A percentile compares a stretch with the other conserved stretches of the same genome.
These are phyloP conservation scores for Tolypocladium capitatum DNA, from an alignment of 2,329 filamentous ascomycete species.

Conservation along the genomic window DNA sequence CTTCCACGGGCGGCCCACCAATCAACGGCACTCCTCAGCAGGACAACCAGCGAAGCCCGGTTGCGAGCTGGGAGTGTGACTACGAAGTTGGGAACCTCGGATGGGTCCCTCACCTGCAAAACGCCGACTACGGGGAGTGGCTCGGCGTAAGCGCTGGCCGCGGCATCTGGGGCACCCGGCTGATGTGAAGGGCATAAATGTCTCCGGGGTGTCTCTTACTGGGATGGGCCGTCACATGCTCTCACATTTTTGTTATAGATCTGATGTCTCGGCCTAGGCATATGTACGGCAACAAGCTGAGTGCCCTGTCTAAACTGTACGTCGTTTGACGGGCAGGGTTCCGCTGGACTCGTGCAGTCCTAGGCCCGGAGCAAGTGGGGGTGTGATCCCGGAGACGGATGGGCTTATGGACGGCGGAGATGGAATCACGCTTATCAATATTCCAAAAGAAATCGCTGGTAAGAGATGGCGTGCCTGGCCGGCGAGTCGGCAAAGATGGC, in stretches of 20 bases:
- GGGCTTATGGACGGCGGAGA: not conserved
- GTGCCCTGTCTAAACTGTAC: not conserved
- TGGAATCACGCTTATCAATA: not conserved
- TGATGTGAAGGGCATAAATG: conserved; percentile 13
- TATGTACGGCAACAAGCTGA: not conserved
- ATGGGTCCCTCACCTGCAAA: conserved; percentile 64
- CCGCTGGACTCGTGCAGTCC: not conserved
- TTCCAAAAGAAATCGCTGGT: not conserved
- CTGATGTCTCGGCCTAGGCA: not conserved
- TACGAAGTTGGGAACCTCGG: conserved; percentile 78
- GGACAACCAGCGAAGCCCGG: conserved; percentile 52
- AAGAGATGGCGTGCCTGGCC: not conserved
- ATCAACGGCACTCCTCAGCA: conserved; percentile 36
- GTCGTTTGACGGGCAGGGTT: not conserved
- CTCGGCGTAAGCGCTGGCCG: conserved; percentile 69
- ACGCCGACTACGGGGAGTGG: conserved; percentile 65
- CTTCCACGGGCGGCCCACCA: conserved; percentile 26
- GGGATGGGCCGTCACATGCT: not conserved
- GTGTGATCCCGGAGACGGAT: not conserved
- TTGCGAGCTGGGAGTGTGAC: conserved; percentile 72
- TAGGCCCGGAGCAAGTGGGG: not conserved
- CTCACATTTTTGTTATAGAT: not conserved
- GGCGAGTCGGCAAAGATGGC: not conserved
- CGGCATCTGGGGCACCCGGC: conserved; percentile 64
- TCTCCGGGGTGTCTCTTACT: not conserved